These are phyloP conservation scores for Tetrapisispora iriomotensis DNA, from an alignment of 805 yeast genomes.

Conservation along the genomic window DNA sequence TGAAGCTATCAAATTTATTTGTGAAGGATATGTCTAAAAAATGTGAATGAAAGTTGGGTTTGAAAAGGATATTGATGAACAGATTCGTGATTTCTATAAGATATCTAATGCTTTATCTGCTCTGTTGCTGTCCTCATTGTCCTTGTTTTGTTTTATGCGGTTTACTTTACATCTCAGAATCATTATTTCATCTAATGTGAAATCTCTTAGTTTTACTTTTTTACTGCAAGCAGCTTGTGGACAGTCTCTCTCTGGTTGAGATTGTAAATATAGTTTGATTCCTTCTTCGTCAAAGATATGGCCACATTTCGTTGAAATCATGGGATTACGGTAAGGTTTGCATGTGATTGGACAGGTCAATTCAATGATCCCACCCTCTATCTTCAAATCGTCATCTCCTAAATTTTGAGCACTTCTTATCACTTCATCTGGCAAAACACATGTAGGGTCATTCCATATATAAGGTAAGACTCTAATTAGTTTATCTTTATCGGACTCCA, in stretches of 20 bases:
- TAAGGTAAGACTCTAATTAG: conserved; percentile 30
- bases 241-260: conserved; percentile 32
- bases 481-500: conserved; percentile 3
- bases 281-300: conserved; percentile 53
- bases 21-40: too few relatives aligned
- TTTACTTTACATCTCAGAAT: conserved; percentile 38
- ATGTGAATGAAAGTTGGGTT: too few relatives aligned
- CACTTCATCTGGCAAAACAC: conserved; percentile 28
- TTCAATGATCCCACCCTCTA: conserved; percentile 64
- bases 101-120: not conserved
- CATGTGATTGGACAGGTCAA: conserved; percentile 59
- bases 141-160: conserved; percentile 1
- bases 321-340: conserved; percentile 43
- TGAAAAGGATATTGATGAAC: not conserved
- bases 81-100: not conserved
- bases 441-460: conserved; percentile 43
- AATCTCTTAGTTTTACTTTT: conserved; percentile 29
- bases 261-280: conserved; percentile 30
- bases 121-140: conserved; percentile 3
- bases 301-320: conserved; percentile 44
- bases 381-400: conserved; percentile 47
- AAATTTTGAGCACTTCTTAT: conserved; percentile 36
- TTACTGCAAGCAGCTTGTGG: conserved; percentile 52
- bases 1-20: too few relatives aligned
- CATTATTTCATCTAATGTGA: conserved; percentile 46